Conservation (phyloP, 306 rosid genomes). For the Quercus alba region DNA sequence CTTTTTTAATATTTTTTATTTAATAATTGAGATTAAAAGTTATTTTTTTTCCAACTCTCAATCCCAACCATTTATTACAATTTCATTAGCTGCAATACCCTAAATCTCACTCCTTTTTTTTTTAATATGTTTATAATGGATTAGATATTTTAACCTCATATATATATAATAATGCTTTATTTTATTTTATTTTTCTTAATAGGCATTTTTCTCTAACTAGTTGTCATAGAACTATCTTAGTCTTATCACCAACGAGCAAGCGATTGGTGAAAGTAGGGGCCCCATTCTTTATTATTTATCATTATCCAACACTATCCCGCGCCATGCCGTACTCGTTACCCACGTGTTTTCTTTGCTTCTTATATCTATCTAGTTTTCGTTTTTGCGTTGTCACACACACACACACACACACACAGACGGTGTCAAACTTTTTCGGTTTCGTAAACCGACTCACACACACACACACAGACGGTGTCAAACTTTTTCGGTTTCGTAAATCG, state of each 20-base stretch:
- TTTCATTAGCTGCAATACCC: no score
- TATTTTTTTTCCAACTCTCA: no score
- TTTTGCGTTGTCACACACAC: neutral
- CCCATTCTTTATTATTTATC: neutral
- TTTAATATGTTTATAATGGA: no score
- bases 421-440: neutral
- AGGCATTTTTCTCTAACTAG: no score
- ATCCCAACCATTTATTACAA: no score
- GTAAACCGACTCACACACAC: neutral
- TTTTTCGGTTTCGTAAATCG: neutral
- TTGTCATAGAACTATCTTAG: neutral
- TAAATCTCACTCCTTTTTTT: no score
- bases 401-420: neutral
- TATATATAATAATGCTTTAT: no score
- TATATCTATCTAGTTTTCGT: neutral
- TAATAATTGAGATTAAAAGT: no score
- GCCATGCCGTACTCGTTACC: neutral
- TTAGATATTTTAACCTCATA: no score
- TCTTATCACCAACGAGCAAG: neutral
- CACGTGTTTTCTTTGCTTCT: conserved; percentile 7
- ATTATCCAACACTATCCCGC: no score
- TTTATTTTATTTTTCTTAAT: no score
- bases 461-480: neutral
- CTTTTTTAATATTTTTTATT: no score
- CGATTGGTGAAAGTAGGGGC: neutral